Evolutionary conservation across 1,284 basidiomycete species (phyloP).

Genomic region (Mycosarcoma mackinlayi): DNA sequence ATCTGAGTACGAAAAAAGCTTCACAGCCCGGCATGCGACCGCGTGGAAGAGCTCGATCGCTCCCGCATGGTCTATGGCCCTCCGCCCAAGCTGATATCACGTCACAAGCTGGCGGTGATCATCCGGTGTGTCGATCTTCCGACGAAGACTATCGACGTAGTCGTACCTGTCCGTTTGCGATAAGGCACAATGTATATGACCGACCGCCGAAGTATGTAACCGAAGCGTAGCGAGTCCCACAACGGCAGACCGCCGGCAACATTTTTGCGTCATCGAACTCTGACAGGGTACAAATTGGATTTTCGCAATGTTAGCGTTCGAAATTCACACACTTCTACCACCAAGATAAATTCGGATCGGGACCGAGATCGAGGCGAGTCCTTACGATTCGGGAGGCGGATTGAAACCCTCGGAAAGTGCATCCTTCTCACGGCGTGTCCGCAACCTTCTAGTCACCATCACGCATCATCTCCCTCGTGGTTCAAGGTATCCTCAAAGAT

Average conservation of each 20-base stretch:
- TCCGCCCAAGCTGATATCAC: too few relatives aligned
- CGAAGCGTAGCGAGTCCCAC: background rate
- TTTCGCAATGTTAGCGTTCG: background rate
- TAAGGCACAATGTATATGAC: background rate
- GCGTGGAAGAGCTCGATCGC: background rate
- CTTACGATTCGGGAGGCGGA: constrained; percentile 5
- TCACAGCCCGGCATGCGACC: constrained; percentile 6
- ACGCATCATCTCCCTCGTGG: background rate
- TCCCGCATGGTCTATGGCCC: background rate
- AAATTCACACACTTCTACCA: too few relatives aligned
- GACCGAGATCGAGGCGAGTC: constrained; percentile 16
- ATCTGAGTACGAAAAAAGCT: constrained; percentile 9
- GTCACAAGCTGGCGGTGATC: too few relatives aligned
- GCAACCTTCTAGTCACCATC: background rate
- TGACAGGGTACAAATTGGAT: background rate
- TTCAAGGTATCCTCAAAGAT: constrained; percentile 27
- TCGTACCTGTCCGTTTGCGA: background rate
- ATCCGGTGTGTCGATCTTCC: too few relatives aligned
- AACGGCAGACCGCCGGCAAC: background rate
- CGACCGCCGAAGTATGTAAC: background rate
- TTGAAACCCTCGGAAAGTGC: constrained; percentile 1
- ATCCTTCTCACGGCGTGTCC: background rate
- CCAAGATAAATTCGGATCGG: constrained; percentile 11
- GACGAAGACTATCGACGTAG: background rate
- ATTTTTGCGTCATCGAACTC: background rate